Evolutionary conservation across 208 protist genomes (phyloP).

Genomic region (Balamuthia mandrillaris): DNA sequence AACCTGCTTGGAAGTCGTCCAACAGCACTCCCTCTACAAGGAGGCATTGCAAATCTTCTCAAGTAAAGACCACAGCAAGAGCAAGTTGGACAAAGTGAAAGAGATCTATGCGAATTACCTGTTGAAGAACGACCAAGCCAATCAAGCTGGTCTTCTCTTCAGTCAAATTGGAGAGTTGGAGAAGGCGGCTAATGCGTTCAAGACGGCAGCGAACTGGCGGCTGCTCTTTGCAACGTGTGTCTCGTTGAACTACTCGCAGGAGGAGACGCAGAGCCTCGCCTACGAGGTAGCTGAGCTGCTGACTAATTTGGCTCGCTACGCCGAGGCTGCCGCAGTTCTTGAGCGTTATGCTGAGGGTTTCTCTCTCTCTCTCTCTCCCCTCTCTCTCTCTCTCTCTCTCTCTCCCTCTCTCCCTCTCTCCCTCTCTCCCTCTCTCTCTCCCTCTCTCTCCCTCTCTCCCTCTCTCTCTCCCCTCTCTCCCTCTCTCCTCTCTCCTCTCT

Average conservation of each 20-base stretch:
- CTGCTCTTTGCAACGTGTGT: neutral
- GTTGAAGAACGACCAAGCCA: neutral
- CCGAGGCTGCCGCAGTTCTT: neutral
- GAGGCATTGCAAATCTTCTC: no score
- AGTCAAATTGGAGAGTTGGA: slow-evolving; percentile 27
- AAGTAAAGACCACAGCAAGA: no score
- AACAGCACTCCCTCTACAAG: no score
- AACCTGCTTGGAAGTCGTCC: slow-evolving; percentile 8
- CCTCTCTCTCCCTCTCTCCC: no score
- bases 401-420: no score
- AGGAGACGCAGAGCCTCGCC: neutral
- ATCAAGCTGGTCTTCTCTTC: slow-evolving; percentile 31
- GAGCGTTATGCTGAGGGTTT: neutral
- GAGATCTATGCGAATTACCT: slow-evolving; percentile 16
- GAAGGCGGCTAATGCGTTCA: slow-evolving; percentile 25
- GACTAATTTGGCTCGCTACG: slow-evolving; percentile 11
- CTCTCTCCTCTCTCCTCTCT: no score
- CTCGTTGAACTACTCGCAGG: neutral
- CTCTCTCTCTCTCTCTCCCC: no score
- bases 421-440: no score
- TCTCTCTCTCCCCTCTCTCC: no score
- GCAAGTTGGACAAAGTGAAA: slow-evolving; percentile 11
- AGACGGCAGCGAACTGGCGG: slow-evolving; percentile 34
- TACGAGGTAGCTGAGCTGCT: slow-evolving; percentile 25
- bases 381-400: no score